A percentile compares a stretch with the other conserved stretches of the same genome.
These are phyloP conservation scores for Wallacemonas sp. DNA, from an alignment of 208 protist genomes.

Conservation along the genomic window DNA sequence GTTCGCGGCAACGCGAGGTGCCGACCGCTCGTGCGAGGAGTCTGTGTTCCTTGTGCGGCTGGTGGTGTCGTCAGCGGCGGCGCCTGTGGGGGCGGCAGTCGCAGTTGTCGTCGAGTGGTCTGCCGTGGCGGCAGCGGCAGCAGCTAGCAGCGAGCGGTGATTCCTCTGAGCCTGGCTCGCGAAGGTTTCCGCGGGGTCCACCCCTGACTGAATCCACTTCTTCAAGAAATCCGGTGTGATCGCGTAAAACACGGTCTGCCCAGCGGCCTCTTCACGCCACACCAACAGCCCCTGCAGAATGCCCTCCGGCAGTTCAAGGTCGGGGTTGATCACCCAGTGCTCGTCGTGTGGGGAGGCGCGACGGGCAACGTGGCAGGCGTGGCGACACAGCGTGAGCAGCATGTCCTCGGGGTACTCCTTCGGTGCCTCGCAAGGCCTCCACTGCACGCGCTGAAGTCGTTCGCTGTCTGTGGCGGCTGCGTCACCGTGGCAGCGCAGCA, in stretches of 20 bases:
- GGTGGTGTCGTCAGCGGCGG: background rate
- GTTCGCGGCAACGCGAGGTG: too few species aligned
- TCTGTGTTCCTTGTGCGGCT: too few species aligned
- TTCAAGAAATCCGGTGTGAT: slow-evolving; percentile 49
- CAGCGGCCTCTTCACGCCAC: slow-evolving; percentile 30
- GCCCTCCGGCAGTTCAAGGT: slow-evolving; percentile 24
- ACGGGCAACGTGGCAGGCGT: slow-evolving; percentile 37
- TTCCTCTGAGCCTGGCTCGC: slow-evolving; percentile 9
- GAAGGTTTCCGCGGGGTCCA: slow-evolving; percentile 18
- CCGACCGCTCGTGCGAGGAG: too few species aligned
- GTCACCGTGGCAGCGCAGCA: slow-evolving; percentile 25
- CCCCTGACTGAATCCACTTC: slow-evolving; percentile 33
- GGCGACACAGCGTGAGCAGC: slow-evolving; percentile 49
- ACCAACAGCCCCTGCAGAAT: slow-evolving; percentile 27
- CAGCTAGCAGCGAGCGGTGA: background rate
- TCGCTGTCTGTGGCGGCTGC: background rate
- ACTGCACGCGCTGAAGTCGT: background rate
- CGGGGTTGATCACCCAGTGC: slow-evolving; percentile 47
- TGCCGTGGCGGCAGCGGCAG: background rate
- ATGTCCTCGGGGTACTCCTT: slow-evolving; percentile 58
- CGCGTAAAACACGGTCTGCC: slow-evolving; percentile 40
- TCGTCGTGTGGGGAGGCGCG: slow-evolving; percentile 30
- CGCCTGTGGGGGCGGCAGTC: background rate
- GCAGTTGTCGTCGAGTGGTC: background rate
- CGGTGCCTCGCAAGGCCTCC: slow-evolving; percentile 6